Conservation (phyloP, 345 rosid genomes). For the Gossypium longicalyx region DNA sequence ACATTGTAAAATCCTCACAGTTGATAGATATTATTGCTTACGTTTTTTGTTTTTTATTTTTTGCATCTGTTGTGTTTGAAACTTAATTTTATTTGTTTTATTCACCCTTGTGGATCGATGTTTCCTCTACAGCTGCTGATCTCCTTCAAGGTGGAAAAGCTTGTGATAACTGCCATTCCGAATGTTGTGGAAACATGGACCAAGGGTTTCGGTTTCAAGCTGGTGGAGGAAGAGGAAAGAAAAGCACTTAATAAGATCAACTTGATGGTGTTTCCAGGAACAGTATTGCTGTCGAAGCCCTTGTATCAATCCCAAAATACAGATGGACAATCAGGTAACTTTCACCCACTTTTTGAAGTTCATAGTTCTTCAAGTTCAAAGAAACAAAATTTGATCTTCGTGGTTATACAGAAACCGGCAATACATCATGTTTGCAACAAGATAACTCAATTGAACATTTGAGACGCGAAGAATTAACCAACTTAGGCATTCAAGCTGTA, state of each 20-base stretch:
- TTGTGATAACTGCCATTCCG: conserved; percentile 87
- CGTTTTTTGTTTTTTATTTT: too few species aligned
- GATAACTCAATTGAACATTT: conserved; percentile 13
- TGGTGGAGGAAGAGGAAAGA: conserved; percentile 55
- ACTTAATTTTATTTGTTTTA: background rate
- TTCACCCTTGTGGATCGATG: conserved; percentile 2
- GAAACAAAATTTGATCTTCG: background rate
- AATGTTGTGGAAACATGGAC: conserved; percentile 82
- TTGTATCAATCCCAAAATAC: conserved; percentile 29
- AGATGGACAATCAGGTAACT: conserved; percentile 34
- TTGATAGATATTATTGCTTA: background rate
- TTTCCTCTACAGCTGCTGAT: conserved; percentile 44
- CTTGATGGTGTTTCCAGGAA: conserved; percentile 87
- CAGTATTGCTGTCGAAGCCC: conserved; percentile 60
- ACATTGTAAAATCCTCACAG: background rate
- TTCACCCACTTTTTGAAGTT: background rate
- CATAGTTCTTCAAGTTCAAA: conserved; percentile 1
- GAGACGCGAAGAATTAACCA: background rate
- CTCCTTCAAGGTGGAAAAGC: conserved; percentile 76
- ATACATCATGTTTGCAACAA: conserved; percentile 1
- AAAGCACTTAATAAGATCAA: conserved; percentile 51
- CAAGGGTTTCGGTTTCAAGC: conserved; percentile 66
- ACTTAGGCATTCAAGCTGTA: background rate
- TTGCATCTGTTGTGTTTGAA: background rate
- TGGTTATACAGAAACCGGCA: background rate